These are phyloP conservation scores for Aspergillus flavus DNA, from an alignment of 2,329 filamentous ascomycete species.

Conservation along the genomic window DNA sequence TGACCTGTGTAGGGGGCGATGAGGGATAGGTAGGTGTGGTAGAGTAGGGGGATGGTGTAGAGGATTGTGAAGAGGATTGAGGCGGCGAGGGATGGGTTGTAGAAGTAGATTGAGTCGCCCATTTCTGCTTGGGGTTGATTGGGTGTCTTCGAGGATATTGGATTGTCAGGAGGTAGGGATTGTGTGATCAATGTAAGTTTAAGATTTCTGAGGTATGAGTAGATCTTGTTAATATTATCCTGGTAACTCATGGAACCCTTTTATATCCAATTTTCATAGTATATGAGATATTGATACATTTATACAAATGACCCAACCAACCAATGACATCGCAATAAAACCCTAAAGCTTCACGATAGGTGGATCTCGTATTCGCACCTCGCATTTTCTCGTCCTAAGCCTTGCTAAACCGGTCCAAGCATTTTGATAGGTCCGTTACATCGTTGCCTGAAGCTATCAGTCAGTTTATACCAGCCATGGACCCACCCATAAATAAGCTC, in stretches of 20 bases:
- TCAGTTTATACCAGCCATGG: neutral
- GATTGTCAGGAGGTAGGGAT: neutral
- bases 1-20: slow-evolving; percentile 44
- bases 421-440: neutral
- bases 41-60: slow-evolving; percentile 43
- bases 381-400: slow-evolving; percentile 1
- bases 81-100: slow-evolving; percentile 47
- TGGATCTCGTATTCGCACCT: slow-evolving; percentile 1
- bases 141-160: neutral
- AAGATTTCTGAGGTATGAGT: neutral
- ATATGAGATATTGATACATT: neutral
- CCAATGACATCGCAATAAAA: neutral
- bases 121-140: neutral
- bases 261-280: neutral
- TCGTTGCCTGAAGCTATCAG: neutral
- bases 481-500: neutral
- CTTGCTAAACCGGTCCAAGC: neutral
- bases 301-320: neutral
- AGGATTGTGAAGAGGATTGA: slow-evolving; percentile 47
- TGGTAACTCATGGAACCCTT: neutral
- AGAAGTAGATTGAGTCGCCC: slow-evolving; percentile 43
- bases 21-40: slow-evolving; percentile 46
- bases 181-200: neutral
- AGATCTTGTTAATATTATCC: neutral
- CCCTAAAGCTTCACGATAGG: neutral